phyloP scores from a whole-genome alignment of 495 filamentous ascomycete species.

The Ramalina intermedia region DNA sequence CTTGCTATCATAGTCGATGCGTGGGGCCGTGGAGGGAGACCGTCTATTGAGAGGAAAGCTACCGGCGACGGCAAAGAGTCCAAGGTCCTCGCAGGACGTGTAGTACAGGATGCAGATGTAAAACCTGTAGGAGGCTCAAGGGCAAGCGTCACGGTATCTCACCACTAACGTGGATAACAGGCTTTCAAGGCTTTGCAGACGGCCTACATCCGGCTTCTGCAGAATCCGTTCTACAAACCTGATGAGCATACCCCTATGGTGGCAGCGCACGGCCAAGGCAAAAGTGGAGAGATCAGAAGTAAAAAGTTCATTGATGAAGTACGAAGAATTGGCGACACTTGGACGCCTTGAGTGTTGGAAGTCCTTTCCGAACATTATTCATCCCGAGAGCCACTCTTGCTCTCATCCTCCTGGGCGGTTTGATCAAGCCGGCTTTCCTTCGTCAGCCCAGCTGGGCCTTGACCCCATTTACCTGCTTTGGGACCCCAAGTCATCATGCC shows the following conservation, averaged over 20 bases:
- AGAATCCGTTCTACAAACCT: slow-evolving; percentile 91
- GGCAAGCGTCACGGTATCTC: background rate
- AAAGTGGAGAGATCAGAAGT: slow-evolving; percentile 60
- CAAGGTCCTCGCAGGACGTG: slow-evolving; percentile 30
- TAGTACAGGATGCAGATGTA: slow-evolving; percentile 64
- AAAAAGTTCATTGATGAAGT: slow-evolving; percentile 70
- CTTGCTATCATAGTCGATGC: slow-evolving; percentile 82
- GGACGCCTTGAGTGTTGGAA: slow-evolving; percentile 35
- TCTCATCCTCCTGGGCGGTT: background rate
- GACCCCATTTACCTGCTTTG: slow-evolving; percentile 38
- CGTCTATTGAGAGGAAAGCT: slow-evolving; percentile 10
- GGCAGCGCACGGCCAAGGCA: slow-evolving; percentile 22
- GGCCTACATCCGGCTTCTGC: slow-evolving; percentile 74
- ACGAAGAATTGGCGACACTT: slow-evolving; percentile 63
- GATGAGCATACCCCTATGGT: slow-evolving; percentile 56
- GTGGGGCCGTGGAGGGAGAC: slow-evolving; percentile 36
- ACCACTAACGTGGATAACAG: slow-evolving; percentile 22
- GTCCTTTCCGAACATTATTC: slow-evolving; percentile 19
- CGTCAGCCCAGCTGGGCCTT: slow-evolving; percentile 30
- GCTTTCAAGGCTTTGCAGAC: slow-evolving; percentile 83
- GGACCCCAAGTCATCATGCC: slow-evolving; percentile 36
- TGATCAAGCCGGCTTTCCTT: slow-evolving; percentile 14
- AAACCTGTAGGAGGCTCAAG: slow-evolving; percentile 30
- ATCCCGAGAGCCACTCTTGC: background rate
- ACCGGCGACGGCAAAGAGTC: slow-evolving; percentile 18